These are phyloP conservation scores for Anthoceros angustus DNA, from an alignment of 225 moss, liverwort and hornwort genomes.

Conservation along the genomic window DNA sequence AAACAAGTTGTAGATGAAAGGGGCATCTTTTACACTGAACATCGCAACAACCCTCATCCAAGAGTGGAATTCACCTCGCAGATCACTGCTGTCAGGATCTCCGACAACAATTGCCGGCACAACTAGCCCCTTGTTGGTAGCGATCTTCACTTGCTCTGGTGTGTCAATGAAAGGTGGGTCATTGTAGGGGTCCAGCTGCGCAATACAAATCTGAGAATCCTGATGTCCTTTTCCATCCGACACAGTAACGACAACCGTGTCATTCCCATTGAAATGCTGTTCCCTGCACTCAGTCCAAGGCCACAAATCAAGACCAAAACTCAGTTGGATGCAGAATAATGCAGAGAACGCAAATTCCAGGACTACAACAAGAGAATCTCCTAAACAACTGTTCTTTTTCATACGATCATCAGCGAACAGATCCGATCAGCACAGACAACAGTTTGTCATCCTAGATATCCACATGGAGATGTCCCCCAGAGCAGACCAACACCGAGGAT, in stretches of 20 bases:
- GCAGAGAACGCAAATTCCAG: not conserved
- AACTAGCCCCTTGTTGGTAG: not conserved
- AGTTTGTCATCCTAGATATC: too few relatives aligned
- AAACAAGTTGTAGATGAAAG: too few relatives aligned
- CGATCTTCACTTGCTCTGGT: not conserved
- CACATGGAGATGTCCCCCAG: too few relatives aligned
- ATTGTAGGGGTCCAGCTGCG: constrained; percentile 1
- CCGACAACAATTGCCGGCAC: not conserved
- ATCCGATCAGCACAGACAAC: too few relatives aligned
- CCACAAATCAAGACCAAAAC: not conserved
- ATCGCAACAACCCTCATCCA: not conserved
- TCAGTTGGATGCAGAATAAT: not conserved
- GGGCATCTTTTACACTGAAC: too few relatives aligned
- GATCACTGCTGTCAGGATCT: not conserved
- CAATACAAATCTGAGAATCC: not conserved
- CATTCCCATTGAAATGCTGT: not conserved
- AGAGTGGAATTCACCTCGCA: not conserved
- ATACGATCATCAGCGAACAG: too few relatives aligned
- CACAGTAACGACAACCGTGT: not conserved
- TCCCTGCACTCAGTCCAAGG: not conserved
- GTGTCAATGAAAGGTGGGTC: not conserved
- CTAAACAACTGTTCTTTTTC: not conserved
- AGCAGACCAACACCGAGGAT: not conserved
- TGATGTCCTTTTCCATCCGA: not conserved
- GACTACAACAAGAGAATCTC: not conserved